These are phyloP conservation scores for Suillus subalutaceus DNA, from an alignment of 768 basidiomycete species.

Conservation along the genomic window DNA sequence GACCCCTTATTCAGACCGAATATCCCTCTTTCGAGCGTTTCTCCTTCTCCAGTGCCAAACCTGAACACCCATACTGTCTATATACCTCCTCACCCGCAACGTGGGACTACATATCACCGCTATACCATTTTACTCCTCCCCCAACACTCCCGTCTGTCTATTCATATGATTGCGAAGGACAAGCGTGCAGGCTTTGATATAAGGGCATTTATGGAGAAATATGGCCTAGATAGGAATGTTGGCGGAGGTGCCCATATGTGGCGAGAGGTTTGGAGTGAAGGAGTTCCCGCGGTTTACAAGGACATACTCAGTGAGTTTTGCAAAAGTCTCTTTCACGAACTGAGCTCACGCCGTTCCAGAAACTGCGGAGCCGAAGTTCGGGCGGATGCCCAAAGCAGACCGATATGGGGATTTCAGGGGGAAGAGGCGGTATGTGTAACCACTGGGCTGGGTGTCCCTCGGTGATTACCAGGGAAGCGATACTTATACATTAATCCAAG, in stretches of 20 bases:
- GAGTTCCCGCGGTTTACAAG: conserved; percentile 66
- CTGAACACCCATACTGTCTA: conserved; percentile 69
- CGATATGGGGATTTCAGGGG: conserved; percentile 31
- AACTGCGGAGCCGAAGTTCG: conserved; percentile 26
- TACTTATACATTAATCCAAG: background rate
- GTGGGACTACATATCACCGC: conserved; percentile 89
- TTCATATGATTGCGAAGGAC: conserved; percentile 48
- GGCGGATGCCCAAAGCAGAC: conserved; percentile 32
- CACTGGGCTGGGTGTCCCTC: background rate
- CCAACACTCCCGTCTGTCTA: conserved; percentile 53
- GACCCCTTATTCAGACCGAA: conserved; percentile 61
- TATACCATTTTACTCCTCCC: conserved; percentile 78
- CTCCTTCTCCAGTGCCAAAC: conserved; percentile 41
- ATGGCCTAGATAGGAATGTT: conserved; percentile 52
- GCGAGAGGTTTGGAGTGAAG: conserved; percentile 73
- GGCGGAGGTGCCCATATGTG: conserved; percentile 86
- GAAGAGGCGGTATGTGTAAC: conserved; percentile 31
- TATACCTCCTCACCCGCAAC: conserved; percentile 90
- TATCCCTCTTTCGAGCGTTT: conserved; percentile 70
- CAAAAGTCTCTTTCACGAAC: background rate
- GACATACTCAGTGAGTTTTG: conserved; percentile 64
- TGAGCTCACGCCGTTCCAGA: conserved; percentile 18
- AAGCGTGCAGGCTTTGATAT: conserved; percentile 67
- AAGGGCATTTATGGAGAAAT: conserved; percentile 58
- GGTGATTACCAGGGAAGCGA: background rate